phyloP scores from a whole-genome alignment of 257 asterid genomes.

The Solanum rostratum region DNA sequence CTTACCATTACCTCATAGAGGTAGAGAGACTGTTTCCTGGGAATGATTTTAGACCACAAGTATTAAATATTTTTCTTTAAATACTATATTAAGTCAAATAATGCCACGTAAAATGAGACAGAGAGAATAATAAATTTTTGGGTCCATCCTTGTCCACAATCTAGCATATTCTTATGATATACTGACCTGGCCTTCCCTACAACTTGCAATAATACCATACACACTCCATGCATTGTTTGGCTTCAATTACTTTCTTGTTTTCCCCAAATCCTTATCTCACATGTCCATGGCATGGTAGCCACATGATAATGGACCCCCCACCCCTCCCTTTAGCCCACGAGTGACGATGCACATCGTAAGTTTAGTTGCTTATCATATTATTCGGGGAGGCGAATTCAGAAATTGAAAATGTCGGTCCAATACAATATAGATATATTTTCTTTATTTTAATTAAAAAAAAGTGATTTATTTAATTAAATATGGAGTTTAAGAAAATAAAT shows the following conservation, averaged over 20 bases:
- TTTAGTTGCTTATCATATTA: not conserved
- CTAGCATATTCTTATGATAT: not conserved
- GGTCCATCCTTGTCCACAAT: not conserved
- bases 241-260: constrained; percentile 8
- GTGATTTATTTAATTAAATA: no score
- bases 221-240: constrained; percentile 17
- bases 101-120: no score
- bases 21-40: no score
- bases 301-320: constrained; percentile 18
- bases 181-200: constrained; percentile 3
- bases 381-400: not conserved
- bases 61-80: no score
- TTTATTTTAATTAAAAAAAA: not conserved
- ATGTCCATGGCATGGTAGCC: constrained; percentile 20
- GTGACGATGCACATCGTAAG: not conserved
- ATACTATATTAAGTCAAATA: no score
- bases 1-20: no score
- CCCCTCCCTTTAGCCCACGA: not conserved
- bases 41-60: no score
- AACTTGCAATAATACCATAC: constrained; percentile 28
- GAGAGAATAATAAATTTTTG: not conserved
- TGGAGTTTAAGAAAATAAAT: no score
- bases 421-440: not conserved
- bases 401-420: not conserved
- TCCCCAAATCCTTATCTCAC: constrained; percentile 12